A percentile compares a stretch with the other conserved stretches of the same genome.
phyloP scores from a whole-genome alignment of 768 basidiomycete species.

The Phaffia tasmanica region DNA sequence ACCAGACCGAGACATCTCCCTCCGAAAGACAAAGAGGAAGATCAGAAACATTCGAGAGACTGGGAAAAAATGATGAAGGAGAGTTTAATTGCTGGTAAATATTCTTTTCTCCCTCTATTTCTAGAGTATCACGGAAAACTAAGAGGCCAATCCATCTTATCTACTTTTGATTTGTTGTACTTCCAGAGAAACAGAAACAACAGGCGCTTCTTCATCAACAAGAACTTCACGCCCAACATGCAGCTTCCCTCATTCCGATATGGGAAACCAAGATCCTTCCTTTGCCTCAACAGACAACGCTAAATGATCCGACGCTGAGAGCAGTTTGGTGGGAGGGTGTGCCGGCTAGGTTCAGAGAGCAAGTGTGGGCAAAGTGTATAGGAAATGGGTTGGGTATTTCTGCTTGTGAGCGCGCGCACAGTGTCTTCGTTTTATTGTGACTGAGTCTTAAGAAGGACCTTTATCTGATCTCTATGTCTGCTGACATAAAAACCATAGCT shows the following conservation, averaged over 20 bases:
- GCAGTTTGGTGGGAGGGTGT: constrained; percentile 22
- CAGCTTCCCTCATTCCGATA: background rate
- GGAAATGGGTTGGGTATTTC: constrained; percentile 14
- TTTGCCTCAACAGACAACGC: background rate
- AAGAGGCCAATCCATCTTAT: constrained; percentile 7
- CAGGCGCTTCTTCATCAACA: constrained; percentile 3
- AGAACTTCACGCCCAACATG: constrained; percentile 9
- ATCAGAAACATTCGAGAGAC: constrained; percentile 8
- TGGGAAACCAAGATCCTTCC: background rate
- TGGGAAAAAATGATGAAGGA: constrained; percentile 23
- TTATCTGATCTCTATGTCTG: background rate
- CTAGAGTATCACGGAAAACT: background rate
- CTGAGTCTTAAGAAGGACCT: background rate
- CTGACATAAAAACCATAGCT: background rate
- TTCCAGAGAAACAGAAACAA: background rate
- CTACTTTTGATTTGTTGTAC: background rate
- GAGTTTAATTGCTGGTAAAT: background rate
- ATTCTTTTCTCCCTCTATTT: background rate
- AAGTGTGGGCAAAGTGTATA: constrained; percentile 19
- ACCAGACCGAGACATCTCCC: constrained; percentile 9
- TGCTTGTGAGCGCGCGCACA: background rate
- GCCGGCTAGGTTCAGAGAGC: constrained; percentile 10
- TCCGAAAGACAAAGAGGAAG: constrained; percentile 21
- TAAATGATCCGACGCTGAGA: background rate
- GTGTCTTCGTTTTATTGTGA: background rate